Evolutionary conservation across 352 stramenopile species (phyloP), one percentile per base, ranked within the genome.

Genomic region (Phytophthora multivora): DNA sequence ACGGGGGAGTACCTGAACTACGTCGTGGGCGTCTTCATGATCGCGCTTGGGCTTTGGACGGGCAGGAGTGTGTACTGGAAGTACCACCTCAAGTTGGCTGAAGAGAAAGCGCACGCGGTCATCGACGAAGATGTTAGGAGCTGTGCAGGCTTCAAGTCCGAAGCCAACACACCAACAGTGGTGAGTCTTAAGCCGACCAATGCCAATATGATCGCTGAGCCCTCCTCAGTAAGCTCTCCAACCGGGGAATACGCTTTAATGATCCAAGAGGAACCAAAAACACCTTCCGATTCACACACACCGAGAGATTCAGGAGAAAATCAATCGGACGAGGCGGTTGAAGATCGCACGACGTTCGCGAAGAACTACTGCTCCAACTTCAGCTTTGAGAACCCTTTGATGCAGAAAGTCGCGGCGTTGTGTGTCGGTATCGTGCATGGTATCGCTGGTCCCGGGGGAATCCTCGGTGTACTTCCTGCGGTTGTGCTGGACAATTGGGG

Each of bases 371-470:
- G 63, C 35, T 47, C 63, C 31, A 73, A 68, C 16, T 59, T 67
- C n/a, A 77, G 55, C 42, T 77, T 85, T 55, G 51, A 70, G 7
- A 87, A 84, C 33, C 79, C 79, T 5, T 60, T 69, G 2, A 79
- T 72, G 8, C 79, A 88, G 45, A 66, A 81, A 64, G 61, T 72
- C 45, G 78, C 90, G n/a, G 85, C 88, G 8, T 30, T 97, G 2
- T 61, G 80, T n/a, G 77, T 91, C 23, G 89, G 90, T 28, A 89
- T 96, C 28, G 69, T 97, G 38, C 89, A 97, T 56, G 90, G 88
- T 16, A 80, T 96, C 28, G 86, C 88, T 5, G 77, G 79, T 0
- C 74, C 79, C 0, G 79, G 76, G 23, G 77, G 79, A 19, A 85
- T 88, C 48, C 66, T 97, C n/a, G 89, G 86, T 38, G 80, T 97